Evolutionary conservation across 2,329 filamentous ascomycete genomes (phyloP).

Genomic region (Bertia moriformis): DNA sequence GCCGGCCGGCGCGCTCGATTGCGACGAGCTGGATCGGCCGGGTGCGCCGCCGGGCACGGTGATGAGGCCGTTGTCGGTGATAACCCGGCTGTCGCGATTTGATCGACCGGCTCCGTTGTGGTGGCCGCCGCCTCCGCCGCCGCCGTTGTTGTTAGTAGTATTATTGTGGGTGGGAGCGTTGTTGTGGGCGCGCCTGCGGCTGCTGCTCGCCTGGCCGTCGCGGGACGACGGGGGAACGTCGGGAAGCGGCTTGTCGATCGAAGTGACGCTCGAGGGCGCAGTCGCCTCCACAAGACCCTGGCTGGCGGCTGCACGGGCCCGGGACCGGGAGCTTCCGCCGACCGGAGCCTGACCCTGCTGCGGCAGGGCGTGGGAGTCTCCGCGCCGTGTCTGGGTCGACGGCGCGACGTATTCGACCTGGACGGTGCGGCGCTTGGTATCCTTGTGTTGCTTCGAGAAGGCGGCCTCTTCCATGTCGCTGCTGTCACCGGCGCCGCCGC

Average conservation of each 20-base stretch:
- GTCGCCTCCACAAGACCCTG: conserved; percentile 17
- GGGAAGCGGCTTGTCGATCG: conserved; percentile 43
- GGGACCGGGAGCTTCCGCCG: conserved; percentile 36
- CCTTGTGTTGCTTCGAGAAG: conserved; percentile 53
- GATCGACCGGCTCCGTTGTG: conserved; percentile 27
- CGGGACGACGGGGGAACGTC: conserved; percentile 35
- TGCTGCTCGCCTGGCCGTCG: conserved; percentile 23
- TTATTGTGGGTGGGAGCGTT: conserved; percentile 18
- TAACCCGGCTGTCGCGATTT: conserved; percentile 30
- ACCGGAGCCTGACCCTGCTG: conserved; percentile 12
- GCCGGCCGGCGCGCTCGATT: conserved; percentile 54
- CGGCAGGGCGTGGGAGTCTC: conserved; percentile 19
- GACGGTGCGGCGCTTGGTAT: conserved; percentile 83
- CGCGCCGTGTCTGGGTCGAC: conserved; percentile 69
- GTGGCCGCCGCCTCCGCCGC: conserved; percentile 14
- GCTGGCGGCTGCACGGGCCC: conserved; percentile 36
- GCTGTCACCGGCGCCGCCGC: too few relatives aligned
- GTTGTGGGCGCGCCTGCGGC: conserved; percentile 32
- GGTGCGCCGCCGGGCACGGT: conserved; percentile 29
- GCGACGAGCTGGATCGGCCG: conserved; percentile 50
- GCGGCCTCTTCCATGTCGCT: conserved; percentile 48
- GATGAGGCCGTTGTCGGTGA: conserved; percentile 38
- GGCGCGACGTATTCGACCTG: conserved; percentile 96
- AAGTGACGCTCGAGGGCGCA: too few relatives aligned
- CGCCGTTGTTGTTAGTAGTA: conserved; percentile 5